Conservation (phyloP, 306 rosid species). For the Vigna mungo region DNA sequence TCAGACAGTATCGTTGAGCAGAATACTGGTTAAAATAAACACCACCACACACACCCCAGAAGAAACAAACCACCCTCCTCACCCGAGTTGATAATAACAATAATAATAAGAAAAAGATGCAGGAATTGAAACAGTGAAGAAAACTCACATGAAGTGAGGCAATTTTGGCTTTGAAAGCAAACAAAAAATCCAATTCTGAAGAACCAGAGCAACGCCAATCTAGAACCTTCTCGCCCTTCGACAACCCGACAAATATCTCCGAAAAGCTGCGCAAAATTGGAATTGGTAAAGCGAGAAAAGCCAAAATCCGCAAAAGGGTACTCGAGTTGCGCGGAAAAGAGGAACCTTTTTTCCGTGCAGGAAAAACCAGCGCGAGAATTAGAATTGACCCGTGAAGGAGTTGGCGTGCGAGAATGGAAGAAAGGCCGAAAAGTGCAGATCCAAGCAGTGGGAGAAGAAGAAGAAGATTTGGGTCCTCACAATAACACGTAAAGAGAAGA, state of each 20-base stretch:
- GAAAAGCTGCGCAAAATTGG: slow-evolving; percentile 42
- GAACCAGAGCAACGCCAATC: slow-evolving; percentile 39
- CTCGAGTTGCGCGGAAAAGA: slow-evolving; percentile 24
- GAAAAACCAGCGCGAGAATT: slow-evolving; percentile 7
- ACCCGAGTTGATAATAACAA: background rate
- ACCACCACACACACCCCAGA: background rate
- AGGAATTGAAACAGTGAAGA: slow-evolving; percentile 34
- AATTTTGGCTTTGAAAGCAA: slow-evolving; percentile 16
- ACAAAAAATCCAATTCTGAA: background rate
- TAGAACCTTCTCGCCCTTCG: slow-evolving; percentile 37
- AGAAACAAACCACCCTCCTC: background rate
- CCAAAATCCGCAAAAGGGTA: slow-evolving; percentile 37
- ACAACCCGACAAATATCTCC: slow-evolving; percentile 38
- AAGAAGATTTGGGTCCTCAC: slow-evolving; percentile 30
- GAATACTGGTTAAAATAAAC: background rate
- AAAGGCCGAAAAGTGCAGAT: slow-evolving; percentile 42
- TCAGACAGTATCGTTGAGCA: slow-evolving; percentile 9
- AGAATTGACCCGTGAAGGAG: slow-evolving; percentile 37
- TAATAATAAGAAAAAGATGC: background rate
- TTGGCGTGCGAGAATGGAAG: slow-evolving; percentile 38
- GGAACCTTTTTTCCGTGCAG: background rate
- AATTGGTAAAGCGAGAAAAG: slow-evolving; percentile 27
- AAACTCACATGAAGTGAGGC: slow-evolving; percentile 35
- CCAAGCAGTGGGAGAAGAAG: slow-evolving; percentile 34
- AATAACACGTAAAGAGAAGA: slow-evolving; percentile 37